phyloP scores from a whole-genome alignment of 768 basidiomycete genomes.

The Russula sp. region DNA sequence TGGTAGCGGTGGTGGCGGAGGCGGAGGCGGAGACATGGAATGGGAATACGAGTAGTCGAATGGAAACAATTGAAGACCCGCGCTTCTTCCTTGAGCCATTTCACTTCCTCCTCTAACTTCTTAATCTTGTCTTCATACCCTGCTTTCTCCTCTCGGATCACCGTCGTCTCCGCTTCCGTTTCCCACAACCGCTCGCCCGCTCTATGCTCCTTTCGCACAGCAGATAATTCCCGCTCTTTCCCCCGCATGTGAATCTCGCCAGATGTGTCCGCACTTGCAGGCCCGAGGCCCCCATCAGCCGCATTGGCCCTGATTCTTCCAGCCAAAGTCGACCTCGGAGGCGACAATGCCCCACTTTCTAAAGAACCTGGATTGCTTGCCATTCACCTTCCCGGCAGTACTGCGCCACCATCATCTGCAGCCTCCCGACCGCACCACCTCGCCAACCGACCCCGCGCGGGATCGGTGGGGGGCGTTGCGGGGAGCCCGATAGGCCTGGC shows the following conservation, averaged over 20 bases:
- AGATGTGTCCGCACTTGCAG: constrained; percentile 35
- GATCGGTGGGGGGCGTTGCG: not conserved
- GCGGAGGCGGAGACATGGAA: constrained; percentile 20
- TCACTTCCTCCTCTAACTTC: constrained; percentile 61
- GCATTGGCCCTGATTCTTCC: not conserved
- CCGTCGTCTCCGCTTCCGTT: constrained; percentile 33
- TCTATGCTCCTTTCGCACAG: constrained; percentile 47
- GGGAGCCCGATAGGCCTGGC: not conserved
- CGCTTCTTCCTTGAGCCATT: constrained; percentile 53
- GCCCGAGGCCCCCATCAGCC: not conserved
- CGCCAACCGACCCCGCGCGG: constrained; percentile 4
- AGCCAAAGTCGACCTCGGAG: not conserved
- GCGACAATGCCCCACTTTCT: constrained; percentile 1
- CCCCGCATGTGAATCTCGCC: constrained; percentile 46
- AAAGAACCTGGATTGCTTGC: constrained; percentile 27
- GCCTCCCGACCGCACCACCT: not conserved
- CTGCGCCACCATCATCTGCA: not conserved
- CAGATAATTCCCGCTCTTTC: constrained; percentile 57
- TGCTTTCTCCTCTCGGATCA: constrained; percentile 39
- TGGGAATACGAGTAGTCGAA: constrained; percentile 4
- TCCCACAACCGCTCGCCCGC: constrained; percentile 39
- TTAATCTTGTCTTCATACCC: constrained; percentile 59
- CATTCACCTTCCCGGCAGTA: constrained; percentile 21
- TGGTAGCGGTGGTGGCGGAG: constrained; percentile 14
- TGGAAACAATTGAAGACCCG: not conserved